phyloP scores from a whole-genome alignment of 2,329 filamentous ascomycete genomes.

The Akanthomyces dipterigenus region DNA sequence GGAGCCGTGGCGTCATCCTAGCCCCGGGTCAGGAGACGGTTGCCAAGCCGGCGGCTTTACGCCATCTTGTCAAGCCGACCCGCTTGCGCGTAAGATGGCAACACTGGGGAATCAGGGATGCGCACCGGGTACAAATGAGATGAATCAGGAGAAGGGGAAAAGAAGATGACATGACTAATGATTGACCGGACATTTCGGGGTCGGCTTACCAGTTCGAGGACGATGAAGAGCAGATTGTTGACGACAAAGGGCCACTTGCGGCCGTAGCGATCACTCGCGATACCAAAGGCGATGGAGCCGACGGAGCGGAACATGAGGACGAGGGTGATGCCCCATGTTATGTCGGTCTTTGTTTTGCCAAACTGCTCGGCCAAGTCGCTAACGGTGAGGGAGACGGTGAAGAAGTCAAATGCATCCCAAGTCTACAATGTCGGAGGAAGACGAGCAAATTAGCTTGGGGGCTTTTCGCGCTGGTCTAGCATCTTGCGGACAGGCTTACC shows the following conservation, averaged over 20 bases:
- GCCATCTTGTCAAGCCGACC: neutral
- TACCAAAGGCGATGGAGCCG: constrained; percentile 47
- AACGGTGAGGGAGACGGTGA: constrained; percentile 55
- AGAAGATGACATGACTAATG: neutral
- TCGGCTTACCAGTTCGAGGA: constrained; percentile 57
- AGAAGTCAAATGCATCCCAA: constrained; percentile 62
- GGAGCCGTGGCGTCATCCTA: constrained; percentile 1
- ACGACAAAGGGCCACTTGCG: constrained; percentile 67
- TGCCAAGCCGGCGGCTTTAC: neutral
- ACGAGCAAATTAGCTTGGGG: neutral
- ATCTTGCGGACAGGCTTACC: constrained; percentile 31
- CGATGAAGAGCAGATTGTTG: constrained; percentile 67
- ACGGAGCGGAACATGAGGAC: constrained; percentile 55
- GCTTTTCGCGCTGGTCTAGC: no score
- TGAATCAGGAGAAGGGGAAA: neutral
- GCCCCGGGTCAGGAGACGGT: constrained; percentile 7
- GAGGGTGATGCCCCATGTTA: constrained; percentile 59
- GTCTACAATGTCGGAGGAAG: constrained; percentile 33
- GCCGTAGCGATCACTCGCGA: constrained; percentile 50
- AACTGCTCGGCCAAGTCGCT: constrained; percentile 47
- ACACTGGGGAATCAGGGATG: neutral
- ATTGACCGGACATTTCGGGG: neutral
- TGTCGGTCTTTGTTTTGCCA: constrained; percentile 46
- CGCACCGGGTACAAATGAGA: neutral
- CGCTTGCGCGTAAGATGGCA: constrained; percentile 3